Percentiles rank a stretch among this genome's conserved stretches.
Evolutionary conservation across 139 green algal species (phyloP).

Genomic region (Asterochloris erici): DNA sequence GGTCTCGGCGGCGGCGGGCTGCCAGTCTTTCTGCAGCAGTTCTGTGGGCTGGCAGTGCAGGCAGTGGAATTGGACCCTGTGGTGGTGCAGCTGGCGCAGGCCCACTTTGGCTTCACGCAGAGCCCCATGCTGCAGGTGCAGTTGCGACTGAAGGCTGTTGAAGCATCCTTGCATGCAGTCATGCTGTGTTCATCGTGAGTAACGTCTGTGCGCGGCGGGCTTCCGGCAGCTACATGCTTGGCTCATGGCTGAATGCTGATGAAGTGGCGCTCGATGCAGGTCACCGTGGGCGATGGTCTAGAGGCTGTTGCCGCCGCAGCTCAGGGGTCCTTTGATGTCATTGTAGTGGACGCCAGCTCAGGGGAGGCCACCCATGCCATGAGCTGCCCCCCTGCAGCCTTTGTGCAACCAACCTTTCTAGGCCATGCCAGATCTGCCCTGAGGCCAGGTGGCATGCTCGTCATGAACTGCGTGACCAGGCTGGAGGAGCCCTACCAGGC

Average conservation of each 20-base stretch:
- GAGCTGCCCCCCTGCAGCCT: constrained; percentile 42
- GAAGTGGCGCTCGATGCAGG: background rate
- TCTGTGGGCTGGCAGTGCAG: constrained; percentile 27
- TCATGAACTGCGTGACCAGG: constrained; percentile 26
- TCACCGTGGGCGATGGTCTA: constrained; percentile 22
- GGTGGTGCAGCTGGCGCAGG: constrained; percentile 41
- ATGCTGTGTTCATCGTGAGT: background rate
- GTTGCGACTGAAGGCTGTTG: background rate
- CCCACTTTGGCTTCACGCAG: constrained; percentile 49
- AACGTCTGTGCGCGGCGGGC: background rate
- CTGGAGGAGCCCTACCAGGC: background rate
- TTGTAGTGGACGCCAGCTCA: constrained; percentile 47
- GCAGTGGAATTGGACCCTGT: constrained; percentile 51
- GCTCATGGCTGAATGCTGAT: background rate
- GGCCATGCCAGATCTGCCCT: background rate
- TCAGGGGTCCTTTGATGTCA: constrained; percentile 19
- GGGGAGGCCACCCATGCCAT: constrained; percentile 36
- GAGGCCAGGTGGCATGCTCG: constrained; percentile 12
- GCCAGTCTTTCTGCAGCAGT: constrained; percentile 42
- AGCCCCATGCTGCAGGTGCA: constrained; percentile 19
- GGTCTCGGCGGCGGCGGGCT: constrained; percentile 54
- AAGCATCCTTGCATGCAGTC: background rate
- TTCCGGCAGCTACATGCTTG: background rate
- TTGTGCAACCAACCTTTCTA: constrained; percentile 42
- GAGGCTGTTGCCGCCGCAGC: constrained; percentile 8